A percentile compares a stretch with the other conserved stretches of the same genome.
These are phyloP conservation scores for Scheffersomyces segobiensis DNA, from an alignment of 1,139 yeast genomes.

Conservation along the genomic window DNA sequence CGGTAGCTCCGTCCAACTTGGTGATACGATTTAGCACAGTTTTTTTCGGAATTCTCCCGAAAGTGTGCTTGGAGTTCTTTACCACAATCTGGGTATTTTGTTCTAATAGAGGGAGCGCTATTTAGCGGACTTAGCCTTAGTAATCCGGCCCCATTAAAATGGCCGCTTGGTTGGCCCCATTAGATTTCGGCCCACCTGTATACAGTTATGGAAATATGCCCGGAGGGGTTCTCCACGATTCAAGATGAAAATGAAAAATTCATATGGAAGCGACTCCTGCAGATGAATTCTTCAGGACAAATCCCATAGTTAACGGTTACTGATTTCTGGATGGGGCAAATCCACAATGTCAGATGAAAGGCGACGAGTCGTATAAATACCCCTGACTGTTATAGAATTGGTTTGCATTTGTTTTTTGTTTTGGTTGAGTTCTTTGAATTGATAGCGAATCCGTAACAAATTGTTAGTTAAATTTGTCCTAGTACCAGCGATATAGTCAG, in stretches of 20 bases:
- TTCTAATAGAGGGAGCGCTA: no score
- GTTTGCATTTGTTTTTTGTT: neutral
- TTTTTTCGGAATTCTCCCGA: neutral
- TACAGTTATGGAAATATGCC: neutral
- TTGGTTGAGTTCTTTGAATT: neutral
- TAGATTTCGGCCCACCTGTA: neutral
- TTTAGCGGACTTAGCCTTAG: neutral
- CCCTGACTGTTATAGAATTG: neutral
- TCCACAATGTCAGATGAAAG: neutral
- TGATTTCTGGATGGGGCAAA: neutral
- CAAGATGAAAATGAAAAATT: neutral
- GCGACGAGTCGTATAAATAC: neutral
- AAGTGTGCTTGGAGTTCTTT: neutral
- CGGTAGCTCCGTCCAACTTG: neutral
- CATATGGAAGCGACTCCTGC: neutral
- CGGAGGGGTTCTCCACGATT: neutral
- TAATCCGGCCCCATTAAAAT: neutral
- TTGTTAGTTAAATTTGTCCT: neutral
- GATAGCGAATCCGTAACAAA: neutral
- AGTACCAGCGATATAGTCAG: neutral
- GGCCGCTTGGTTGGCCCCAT: neutral
- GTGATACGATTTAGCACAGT: neutral
- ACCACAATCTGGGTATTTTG: neutral
- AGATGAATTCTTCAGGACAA: neutral
- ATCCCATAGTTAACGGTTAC: neutral